Base-by-base conservation (phyloP, 331 rosid genomes). In the Arachis monticola region DNA sequence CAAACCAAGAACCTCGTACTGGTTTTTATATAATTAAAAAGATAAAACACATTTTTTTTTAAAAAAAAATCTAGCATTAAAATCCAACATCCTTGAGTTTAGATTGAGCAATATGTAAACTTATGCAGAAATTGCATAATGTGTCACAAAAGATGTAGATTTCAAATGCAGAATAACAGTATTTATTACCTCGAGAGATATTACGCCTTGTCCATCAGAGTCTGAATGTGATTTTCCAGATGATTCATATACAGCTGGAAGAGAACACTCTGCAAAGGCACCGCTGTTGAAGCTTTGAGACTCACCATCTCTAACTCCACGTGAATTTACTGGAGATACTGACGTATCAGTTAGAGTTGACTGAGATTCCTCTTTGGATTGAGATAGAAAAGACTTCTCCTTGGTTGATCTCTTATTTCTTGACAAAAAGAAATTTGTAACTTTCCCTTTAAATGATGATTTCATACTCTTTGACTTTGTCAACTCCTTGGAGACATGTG, bases 401-500 rank as follows among this genome's bases (percentile, higher is more conserved):
- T 80, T 90, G 80, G 75, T 85, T 53, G 82, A 77, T 82, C 84
- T 95, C 87, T 87, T 90, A 84, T 80, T 86, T 83, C 85, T 90
- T 5, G 96, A 89, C 91, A 89, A 95, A 75, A 95, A 90, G 78
- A 95, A 89, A 80, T 96, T 90, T 4, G 98, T 83, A 76, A 95
- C 95, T 79, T 90, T 95, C 88, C 99, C 99, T 86, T 87, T 95
- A 74, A 92, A 81, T 47, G 97, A 92, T 73, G 97, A 90, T 76
- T 89, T 90, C 79, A 66, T 74, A 83, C 95, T 92, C 86, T 91
- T 95, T 59, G 90, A 83, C 82, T 82, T 90, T 8, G 76, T 75
- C 73, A 87, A 76, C 83, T 90, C 91, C 82, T 79, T 74, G 55
- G 91, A 80, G 64, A 41, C 79, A 59, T 78, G 77, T 66, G 70